These are phyloP conservation scores for Erodium texanum DNA, from an alignment of 441 rosid genomes.

Conservation along the genomic window DNA sequence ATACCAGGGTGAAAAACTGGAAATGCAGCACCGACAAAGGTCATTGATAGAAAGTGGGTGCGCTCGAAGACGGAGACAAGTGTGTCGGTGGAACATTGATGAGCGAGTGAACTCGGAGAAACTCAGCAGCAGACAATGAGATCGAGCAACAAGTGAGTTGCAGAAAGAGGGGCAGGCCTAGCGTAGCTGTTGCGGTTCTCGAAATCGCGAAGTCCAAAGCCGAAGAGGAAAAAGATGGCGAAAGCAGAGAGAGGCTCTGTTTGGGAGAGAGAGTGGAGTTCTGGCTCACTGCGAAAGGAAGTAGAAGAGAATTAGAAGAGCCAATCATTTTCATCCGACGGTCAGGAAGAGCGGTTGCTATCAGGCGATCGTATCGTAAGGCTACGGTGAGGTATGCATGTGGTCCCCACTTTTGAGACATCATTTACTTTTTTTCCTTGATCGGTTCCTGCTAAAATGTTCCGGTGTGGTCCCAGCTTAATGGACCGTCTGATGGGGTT, in stretches of 20 bases:
- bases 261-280: too few relatives aligned
- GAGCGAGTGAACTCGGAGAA: slow-evolving; percentile 2
- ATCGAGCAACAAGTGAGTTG: too few relatives aligned
- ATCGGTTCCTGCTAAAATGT: background rate
- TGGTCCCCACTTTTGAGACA: slow-evolving; percentile 19
- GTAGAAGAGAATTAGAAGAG: slow-evolving; percentile 2
- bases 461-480: background rate
- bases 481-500: background rate
- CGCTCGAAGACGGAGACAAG: background rate
- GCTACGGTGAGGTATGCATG: slow-evolving; percentile 16
- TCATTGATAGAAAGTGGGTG: background rate
- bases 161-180: too few relatives aligned
- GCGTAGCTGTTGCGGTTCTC: background rate
- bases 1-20: slow-evolving; percentile 12
- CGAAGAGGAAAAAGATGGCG: slow-evolving; percentile 10
- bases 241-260: too few relatives aligned
- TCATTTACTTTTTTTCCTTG: background rate
- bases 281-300: too few relatives aligned
- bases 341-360: slow-evolving; percentile 15
- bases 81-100: slow-evolving; percentile 26
- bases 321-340: slow-evolving; percentile 29
- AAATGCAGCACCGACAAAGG: background rate
- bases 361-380: slow-evolving; percentile 22
- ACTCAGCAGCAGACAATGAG: background rate
- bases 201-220: slow-evolving; percentile 14